Conservation (phyloP, 805 yeast genomes). For the Metschnikowia colocasiae region DNA sequence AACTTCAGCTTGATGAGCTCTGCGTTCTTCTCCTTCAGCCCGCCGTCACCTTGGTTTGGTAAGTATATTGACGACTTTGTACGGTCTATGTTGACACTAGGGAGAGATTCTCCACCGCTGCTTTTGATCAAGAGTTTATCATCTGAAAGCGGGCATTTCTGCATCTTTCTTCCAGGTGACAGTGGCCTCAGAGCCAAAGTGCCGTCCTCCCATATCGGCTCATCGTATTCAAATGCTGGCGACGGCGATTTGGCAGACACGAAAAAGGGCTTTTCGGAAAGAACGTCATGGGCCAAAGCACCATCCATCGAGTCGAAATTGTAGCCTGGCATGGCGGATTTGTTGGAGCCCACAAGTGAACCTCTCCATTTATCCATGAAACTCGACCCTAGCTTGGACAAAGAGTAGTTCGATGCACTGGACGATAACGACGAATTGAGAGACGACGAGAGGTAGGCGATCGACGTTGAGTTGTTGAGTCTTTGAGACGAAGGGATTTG, state of each 20-base stretch:
- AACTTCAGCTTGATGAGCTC: slow-evolving; percentile 6
- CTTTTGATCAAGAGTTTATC: slow-evolving; percentile 7
- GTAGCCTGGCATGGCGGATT: slow-evolving; percentile 2
- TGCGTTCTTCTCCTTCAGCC: slow-evolving; percentile 6
- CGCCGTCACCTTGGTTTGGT: slow-evolving; percentile 2
- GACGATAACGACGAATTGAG: slow-evolving; percentile 37
- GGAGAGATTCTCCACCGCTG: slow-evolving; percentile 10
- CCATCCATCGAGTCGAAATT: slow-evolving; percentile 10
- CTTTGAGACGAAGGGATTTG: slow-evolving; percentile 28
- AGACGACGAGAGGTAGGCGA: slow-evolving; percentile 41
- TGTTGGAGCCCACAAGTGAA: slow-evolving; percentile 22
- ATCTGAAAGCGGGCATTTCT: slow-evolving; percentile 16
- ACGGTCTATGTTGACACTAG: slow-evolving; percentile 9
- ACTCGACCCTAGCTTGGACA: slow-evolving; percentile 40
- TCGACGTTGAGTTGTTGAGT: slow-evolving; percentile 28
- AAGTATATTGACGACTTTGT: slow-evolving; percentile 6
- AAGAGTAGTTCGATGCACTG: slow-evolving; percentile 35
- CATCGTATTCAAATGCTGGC: slow-evolving; percentile 17
- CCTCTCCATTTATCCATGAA: slow-evolving; percentile 45
- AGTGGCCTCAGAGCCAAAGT: slow-evolving; percentile 6
- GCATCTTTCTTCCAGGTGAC: background rate
- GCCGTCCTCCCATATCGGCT: slow-evolving; percentile 14
- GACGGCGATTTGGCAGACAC: slow-evolving; percentile 14
- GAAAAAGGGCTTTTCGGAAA: slow-evolving; percentile 8
- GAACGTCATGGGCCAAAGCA: slow-evolving; percentile 6